These are phyloP conservation scores for Pestalotiopsis sp. DNA, from an alignment of 2,329 filamentous ascomycete species.

Conservation along the genomic window DNA sequence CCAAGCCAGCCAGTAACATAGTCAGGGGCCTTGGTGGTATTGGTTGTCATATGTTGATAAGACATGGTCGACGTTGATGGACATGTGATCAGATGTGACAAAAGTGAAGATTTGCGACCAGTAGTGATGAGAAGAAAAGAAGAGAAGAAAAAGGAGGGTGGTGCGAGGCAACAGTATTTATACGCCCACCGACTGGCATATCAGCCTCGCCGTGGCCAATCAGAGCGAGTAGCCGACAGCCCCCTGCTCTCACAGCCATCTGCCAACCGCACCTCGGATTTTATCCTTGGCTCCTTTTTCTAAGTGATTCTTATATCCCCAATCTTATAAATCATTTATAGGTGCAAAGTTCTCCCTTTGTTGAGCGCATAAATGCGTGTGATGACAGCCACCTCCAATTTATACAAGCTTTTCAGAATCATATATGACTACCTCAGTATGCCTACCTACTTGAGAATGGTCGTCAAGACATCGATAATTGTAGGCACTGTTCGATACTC, in stretches of 20 bases:
- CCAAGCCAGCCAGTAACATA: too few species aligned
- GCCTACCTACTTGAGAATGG: too few species aligned
- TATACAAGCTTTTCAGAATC: not conserved
- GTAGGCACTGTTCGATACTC: too few species aligned
- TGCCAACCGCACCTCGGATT: not conserved
- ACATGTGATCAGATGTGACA: not conserved
- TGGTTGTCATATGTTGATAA: not conserved
- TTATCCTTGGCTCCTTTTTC: not conserved
- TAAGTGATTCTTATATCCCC: not conserved
- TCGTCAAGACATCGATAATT: too few species aligned
- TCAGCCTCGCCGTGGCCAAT: conserved; percentile 11
- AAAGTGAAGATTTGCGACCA: not conserved
- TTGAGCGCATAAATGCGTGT: not conserved
- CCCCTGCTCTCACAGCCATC: conserved; percentile 7
- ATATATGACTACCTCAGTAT: not conserved
- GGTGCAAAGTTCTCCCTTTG: not conserved
- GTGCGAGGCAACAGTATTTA: conserved; percentile 12
- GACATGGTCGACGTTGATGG: conserved; percentile 1
- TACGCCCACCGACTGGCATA: conserved; percentile 7
- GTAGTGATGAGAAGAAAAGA: conserved; percentile 5
- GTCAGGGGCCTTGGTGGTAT: not conserved
- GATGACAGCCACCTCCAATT: not conserved
- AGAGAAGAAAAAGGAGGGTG: conserved; percentile 7
- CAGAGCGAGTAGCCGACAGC: not conserved
- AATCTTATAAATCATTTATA: not conserved